Percentiles rank a stretch among this genome's conserved stretches.
Conservation (phyloP, 2,329 filamentous ascomycete species). For the Alternaria brassicicola region DNA sequence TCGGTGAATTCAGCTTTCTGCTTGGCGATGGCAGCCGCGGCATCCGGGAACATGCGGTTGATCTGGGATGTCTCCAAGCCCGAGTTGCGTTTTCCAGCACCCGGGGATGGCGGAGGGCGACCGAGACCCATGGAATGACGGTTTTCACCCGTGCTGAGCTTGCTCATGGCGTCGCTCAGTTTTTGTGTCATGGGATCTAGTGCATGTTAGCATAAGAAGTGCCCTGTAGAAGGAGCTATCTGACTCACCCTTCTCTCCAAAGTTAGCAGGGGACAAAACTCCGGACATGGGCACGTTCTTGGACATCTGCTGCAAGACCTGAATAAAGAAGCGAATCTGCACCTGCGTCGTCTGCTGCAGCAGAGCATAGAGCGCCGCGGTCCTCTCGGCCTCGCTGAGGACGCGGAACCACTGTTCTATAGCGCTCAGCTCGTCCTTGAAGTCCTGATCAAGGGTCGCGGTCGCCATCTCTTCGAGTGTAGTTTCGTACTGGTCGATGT, state of each 20-base stretch:
- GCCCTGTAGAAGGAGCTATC: neutral
- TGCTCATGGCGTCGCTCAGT: conserved; percentile 94
- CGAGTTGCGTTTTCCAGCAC: conserved; percentile 80
- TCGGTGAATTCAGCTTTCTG: conserved; percentile 98
- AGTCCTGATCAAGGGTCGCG: conserved; percentile 97
- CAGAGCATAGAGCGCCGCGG: conserved; percentile 91
- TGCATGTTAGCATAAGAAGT: conserved; percentile 26
- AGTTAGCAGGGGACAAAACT: conserved; percentile 90
- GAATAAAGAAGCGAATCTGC: conserved; percentile 98
- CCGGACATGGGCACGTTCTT: conserved; percentile 98
- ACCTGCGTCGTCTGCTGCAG: conserved; percentile 98
- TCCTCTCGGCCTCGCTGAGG: conserved; percentile 93
- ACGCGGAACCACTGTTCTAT: conserved; percentile 99
- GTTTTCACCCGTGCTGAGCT: conserved; percentile 84
- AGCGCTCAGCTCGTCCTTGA: conserved; percentile 97
- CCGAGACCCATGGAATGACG: conserved; percentile 77
- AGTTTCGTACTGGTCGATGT: conserved; percentile 99
- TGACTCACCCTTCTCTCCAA: conserved; percentile 82
- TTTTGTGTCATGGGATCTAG: conserved; percentile 96
- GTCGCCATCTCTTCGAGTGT: conserved; percentile 99
- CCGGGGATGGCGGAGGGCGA: conserved; percentile 76
- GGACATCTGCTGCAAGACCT: conserved; percentile 98
- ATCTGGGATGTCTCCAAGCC: conserved; percentile 92
- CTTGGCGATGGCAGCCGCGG: conserved; percentile 95
- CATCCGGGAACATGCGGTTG: conserved; percentile 99